These are phyloP conservation scores for Diplodia sapinea DNA, from an alignment of 2,329 filamentous ascomycete genomes.

Conservation along the genomic window DNA sequence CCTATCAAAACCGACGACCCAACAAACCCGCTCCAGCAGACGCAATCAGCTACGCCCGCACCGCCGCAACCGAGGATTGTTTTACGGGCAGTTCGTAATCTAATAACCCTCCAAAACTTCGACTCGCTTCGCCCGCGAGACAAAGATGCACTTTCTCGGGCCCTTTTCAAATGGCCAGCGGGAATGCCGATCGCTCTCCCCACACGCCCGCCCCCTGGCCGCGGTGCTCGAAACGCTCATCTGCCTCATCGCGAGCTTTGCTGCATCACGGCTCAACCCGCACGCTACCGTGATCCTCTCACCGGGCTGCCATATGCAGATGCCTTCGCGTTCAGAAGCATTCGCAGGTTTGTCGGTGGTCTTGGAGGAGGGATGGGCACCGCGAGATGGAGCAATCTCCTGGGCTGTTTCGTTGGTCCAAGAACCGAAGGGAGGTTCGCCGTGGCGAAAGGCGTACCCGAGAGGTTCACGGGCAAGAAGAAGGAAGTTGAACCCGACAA, in stretches of 20 bases:
- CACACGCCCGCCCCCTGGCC: conserved; percentile 58
- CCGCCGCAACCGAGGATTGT: conserved; percentile 48
- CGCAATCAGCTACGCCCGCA: conserved; percentile 41
- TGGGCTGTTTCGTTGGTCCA: conserved; percentile 81
- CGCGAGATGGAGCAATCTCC: conserved; percentile 79
- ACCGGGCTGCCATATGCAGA: conserved; percentile 85
- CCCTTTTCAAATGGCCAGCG: conserved; percentile 46
- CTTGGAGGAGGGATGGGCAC: conserved; percentile 65
- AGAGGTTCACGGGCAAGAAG: conserved; percentile 62
- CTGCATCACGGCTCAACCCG: conserved; percentile 80
- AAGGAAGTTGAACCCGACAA: conserved; percentile 9
- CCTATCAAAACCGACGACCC: conserved; percentile 13
- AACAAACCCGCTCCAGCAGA: not conserved
- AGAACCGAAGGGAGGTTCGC: conserved; percentile 50
- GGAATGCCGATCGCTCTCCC: conserved; percentile 40
- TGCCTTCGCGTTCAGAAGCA: conserved; percentile 78
- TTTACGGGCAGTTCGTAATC: conserved; percentile 61
- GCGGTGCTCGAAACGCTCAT: conserved; percentile 51
- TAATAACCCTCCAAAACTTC: conserved; percentile 65
- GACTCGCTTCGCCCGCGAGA: conserved; percentile 38
- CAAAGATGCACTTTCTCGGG: conserved; percentile 28
- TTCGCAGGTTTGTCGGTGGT: conserved; percentile 65
- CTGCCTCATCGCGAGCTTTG: conserved; percentile 62
- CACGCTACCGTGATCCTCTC: conserved; percentile 81
- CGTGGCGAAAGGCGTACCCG: conserved; percentile 79